Conservation (phyloP, 2,329 filamentous ascomycete species). For the Venturiaceae sp. region DNA sequence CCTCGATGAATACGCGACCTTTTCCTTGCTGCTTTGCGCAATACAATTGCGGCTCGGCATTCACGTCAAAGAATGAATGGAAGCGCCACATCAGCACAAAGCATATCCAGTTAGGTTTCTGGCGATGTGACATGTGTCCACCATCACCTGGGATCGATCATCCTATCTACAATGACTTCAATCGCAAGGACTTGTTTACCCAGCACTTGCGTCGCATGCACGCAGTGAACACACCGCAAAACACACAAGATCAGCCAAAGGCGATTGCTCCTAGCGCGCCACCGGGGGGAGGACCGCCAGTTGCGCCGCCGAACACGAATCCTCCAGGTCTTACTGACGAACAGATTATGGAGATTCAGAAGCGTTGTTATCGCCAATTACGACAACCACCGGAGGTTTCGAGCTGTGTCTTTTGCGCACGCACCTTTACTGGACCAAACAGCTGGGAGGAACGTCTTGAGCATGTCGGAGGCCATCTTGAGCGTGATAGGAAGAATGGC, state of each 20-base stretch:
- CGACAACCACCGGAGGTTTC: constrained; percentile 53
- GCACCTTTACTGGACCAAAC: constrained; percentile 42
- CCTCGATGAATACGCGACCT: constrained; percentile 27
- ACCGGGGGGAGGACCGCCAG: background rate
- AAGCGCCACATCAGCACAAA: constrained; percentile 79
- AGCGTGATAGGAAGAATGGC: constrained; percentile 38
- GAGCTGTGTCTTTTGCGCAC: constrained; percentile 55
- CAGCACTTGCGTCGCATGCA: constrained; percentile 89
- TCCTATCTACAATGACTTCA: constrained; percentile 54
- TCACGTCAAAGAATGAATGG: constrained; percentile 87
- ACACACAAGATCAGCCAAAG: background rate
- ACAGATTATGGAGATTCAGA: constrained; percentile 46
- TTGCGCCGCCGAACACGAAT: background rate
- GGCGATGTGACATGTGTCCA: constrained; percentile 60
- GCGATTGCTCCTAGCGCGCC: background rate
- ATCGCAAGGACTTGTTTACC: constrained; percentile 84
- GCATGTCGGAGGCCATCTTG: constrained; percentile 74
- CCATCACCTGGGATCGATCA: constrained; percentile 12
- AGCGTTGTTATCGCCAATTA: constrained; percentile 49
- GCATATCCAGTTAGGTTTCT: constrained; percentile 67
- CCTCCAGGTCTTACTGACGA: constrained; percentile 32
- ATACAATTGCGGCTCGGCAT: constrained; percentile 65
- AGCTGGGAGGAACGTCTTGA: constrained; percentile 82
- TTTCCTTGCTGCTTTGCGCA: constrained; percentile 72
- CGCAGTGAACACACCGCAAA: constrained; percentile 7